phyloP scores from a whole-genome alignment of 164 flowering plant species.

The Tetracentron sinense region DNA sequence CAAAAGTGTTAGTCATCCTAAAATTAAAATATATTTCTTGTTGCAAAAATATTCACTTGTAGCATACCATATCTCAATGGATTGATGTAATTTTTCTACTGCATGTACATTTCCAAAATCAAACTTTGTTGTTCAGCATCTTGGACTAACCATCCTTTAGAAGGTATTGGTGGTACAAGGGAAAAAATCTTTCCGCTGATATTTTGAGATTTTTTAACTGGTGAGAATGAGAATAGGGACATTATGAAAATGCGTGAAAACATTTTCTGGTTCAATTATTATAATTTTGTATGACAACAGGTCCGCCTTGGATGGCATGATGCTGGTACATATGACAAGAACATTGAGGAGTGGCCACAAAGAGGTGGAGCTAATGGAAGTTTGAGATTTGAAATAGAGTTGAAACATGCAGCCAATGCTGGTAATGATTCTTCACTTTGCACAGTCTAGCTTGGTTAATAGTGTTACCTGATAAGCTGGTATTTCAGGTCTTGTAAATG shows the following conservation, averaged over 20 bases:
- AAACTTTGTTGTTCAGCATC: too few species aligned
- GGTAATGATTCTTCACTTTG: conserved; percentile 36
- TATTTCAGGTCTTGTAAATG: conserved; percentile 87
- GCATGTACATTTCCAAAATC: too few species aligned
- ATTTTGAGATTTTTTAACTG: too few species aligned
- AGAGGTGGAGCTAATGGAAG: conserved; percentile 99
- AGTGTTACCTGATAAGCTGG: conserved; percentile 16
- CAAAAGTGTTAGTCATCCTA: too few species aligned
- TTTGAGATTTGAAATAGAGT: conserved; percentile 83
- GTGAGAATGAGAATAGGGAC: background rate
- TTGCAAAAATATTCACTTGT: too few species aligned
- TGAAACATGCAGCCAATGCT: conserved; percentile 97
- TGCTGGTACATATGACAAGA: conserved; percentile 93
- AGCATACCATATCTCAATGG: too few species aligned
- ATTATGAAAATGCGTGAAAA: background rate
- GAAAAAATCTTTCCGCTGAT: too few species aligned
- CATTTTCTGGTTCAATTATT: background rate
- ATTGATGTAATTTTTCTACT: too few species aligned
- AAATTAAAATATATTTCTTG: too few species aligned
- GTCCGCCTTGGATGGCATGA: conserved; percentile 99
- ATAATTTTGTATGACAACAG: conserved; percentile 25
- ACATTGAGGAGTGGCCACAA: conserved; percentile 86
- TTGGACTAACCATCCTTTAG: too few species aligned
- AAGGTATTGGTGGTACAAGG: too few species aligned
- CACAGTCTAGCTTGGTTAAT: conserved; percentile 2